Conservation (phyloP, 768 basidiomycete genomes). For the Amanita phalloides region DNA sequence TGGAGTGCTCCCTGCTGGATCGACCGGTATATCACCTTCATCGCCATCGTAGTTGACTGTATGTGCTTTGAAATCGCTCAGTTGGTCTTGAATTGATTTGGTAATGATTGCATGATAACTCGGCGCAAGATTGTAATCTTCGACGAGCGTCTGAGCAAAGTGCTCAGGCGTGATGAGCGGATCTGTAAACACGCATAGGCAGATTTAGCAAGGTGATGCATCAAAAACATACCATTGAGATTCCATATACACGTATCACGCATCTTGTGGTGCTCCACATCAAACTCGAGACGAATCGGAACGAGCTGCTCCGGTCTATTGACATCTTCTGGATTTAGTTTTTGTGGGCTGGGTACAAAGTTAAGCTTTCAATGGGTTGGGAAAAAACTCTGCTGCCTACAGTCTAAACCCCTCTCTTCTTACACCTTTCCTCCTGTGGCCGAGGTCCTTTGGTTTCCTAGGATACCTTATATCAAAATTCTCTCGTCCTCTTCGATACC, state of each 20-base stretch:
- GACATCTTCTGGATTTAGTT: conserved; percentile 41
- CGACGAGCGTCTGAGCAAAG: conserved; percentile 84
- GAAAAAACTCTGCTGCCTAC: conserved; percentile 38
- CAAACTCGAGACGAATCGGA: conserved; percentile 93
- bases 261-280: conserved; percentile 89
- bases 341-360: conserved; percentile 41
- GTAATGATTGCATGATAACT: conserved; percentile 58
- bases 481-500: conserved; percentile 30
- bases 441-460: conserved; percentile 26
- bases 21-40: conserved; percentile 18
- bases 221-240: conserved; percentile 59
- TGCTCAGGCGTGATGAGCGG: conserved; percentile 80
- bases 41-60: conserved; percentile 43
- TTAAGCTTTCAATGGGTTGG: conserved; percentile 5
- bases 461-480: conserved; percentile 44
- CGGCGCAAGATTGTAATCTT: conserved; percentile 74
- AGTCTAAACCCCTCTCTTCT: conserved; percentile 63
- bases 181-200: conserved; percentile 35
- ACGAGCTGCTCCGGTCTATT: conserved; percentile 74
- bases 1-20: conserved; percentile 11
- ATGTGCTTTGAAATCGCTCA: conserved; percentile 71
- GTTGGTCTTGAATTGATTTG: conserved; percentile 81
- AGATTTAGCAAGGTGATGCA: background rate
- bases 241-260: conserved; percentile 99
- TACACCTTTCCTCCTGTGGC: conserved; percentile 38